Evolutionary conservation across 805 yeast genomes (phyloP).

Genomic region (Cyberlindnera suaveolens): DNA sequence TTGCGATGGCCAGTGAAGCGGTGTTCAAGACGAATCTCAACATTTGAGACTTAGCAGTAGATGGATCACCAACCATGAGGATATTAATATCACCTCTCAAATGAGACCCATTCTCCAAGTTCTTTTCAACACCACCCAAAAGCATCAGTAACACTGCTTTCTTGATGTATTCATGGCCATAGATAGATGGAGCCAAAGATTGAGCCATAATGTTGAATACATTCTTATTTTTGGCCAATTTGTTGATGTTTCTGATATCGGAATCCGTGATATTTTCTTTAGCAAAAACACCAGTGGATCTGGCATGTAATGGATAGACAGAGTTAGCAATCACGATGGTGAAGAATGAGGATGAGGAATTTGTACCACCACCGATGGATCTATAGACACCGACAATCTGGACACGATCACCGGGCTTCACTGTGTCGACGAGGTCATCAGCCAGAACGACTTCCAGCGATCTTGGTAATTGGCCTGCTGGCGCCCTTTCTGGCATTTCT

Average conservation of each 20-base stretch:
- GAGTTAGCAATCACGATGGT: conserved; percentile 87
- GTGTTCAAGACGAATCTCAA: conserved; percentile 91
- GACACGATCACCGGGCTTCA: conserved; percentile 94
- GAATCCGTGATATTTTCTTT: conserved; percentile 63
- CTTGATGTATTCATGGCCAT: conserved; percentile 87
- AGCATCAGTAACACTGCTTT: conserved; percentile 87
- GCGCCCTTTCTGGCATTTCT: conserved; percentile 97
- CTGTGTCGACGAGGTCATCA: conserved; percentile 86
- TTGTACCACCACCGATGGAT: conserved; percentile 70
- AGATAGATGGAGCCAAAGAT: conserved; percentile 93
- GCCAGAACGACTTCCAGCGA: conserved; percentile 89
- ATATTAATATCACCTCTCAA: conserved; percentile 96
- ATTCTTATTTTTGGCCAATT: conserved; percentile 60
- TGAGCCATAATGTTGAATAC: conserved; percentile 75
- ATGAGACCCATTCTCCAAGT: conserved; percentile 90
- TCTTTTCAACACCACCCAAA: conserved; percentile 91
- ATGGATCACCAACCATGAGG: conserved; percentile 97
- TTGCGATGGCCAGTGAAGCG: conserved; percentile 92
- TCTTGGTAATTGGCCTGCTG: conserved; percentile 96
- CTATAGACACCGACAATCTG: conserved; percentile 92
- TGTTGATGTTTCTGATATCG: conserved; percentile 84
- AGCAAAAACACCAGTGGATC: conserved; percentile 79
- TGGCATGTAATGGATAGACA: conserved; percentile 79
- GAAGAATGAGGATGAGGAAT: conserved; percentile 59
- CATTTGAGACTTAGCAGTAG: conserved; percentile 96